Evolutionary conservation across 2,329 filamentous ascomycete genomes (phyloP).

Genomic region (Colletotrichum sp.): DNA sequence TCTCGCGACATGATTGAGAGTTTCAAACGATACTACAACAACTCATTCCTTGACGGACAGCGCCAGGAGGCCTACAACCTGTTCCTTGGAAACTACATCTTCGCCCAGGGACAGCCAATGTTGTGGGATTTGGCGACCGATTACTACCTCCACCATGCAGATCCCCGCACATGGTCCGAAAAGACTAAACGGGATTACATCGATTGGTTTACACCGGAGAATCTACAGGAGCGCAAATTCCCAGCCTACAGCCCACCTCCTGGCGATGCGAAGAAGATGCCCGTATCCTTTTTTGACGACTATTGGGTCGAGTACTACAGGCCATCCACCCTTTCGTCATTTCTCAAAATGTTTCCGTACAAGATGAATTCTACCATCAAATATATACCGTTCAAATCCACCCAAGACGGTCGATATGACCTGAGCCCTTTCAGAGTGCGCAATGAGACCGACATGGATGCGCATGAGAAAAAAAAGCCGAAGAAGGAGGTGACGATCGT

Average conservation of each 20-base stretch:
- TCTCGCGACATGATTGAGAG: conserved; percentile 99
- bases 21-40: conserved; percentile 99
- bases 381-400: conserved; percentile 78
- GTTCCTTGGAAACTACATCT: conserved; percentile 96
- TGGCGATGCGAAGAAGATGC: conserved; percentile 42
- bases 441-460: conserved; percentile 63
- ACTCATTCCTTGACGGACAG: conserved; percentile 97
- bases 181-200: conserved; percentile 76
- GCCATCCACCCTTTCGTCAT: conserved; percentile 84
- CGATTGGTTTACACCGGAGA: conserved; percentile 81
- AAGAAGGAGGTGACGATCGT: conserved; percentile 75
- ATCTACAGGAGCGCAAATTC: conserved; percentile 69
- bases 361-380: conserved; percentile 90
- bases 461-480: conserved; percentile 63
- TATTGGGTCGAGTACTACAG: conserved; percentile 99
- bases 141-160: conserved; percentile 92
- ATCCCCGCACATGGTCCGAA: conserved; percentile 76
- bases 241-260: conserved; percentile 57
- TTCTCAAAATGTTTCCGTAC: conserved; percentile 90
- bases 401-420: conserved; percentile 77
- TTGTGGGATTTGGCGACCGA: conserved; percentile 95
- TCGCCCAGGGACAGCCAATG: conserved; percentile 86
- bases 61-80: conserved; percentile 97
- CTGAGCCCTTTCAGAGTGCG: conserved; percentile 88
- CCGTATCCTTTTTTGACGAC: conserved; percentile 76